phyloP scores from a whole-genome alignment of 1,139 yeast genomes.

The Hansenula lynferdii region DNA sequence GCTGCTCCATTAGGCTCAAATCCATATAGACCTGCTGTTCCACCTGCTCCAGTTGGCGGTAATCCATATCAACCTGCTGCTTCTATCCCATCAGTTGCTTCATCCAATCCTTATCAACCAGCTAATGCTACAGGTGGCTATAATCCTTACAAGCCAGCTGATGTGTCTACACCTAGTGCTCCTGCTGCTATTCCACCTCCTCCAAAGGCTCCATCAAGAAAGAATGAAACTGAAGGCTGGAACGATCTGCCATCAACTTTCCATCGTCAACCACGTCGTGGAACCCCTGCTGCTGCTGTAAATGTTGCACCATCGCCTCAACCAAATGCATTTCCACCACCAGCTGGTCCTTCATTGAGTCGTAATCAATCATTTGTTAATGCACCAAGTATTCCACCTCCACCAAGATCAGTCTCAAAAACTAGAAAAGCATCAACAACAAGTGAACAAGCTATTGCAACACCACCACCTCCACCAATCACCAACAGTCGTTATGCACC shows the following conservation, averaged over 20 bases:
- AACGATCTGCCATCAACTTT: slow-evolving; percentile 82
- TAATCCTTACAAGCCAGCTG: too few relatives aligned
- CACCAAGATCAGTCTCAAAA: slow-evolving; percentile 24
- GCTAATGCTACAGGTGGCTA: too few relatives aligned
- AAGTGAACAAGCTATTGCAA: slow-evolving; percentile 8
- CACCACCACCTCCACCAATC: slow-evolving; percentile 16
- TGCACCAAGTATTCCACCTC: slow-evolving; percentile 25
- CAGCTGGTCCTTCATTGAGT: slow-evolving; percentile 22
- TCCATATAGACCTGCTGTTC: slow-evolving; percentile 13
- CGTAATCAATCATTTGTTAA: slow-evolving; percentile 20
- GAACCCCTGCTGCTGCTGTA: slow-evolving; percentile 44
- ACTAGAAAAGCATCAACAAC: slow-evolving; percentile 17
- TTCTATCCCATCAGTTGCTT: slow-evolving; percentile 10
- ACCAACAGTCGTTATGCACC: slow-evolving; percentile 19
- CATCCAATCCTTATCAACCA: slow-evolving; percentile 7
- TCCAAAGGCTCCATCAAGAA: slow-evolving; percentile 35
- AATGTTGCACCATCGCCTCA: slow-evolving; percentile 20
- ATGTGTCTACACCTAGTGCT: slow-evolving; percentile 2
- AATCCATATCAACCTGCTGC: slow-evolving; percentile 14
- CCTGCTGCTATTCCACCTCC: slow-evolving; percentile 19
- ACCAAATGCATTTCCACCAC: slow-evolving; percentile 6
- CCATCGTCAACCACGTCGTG: slow-evolving; percentile 49
- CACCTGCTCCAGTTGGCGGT: background rate
- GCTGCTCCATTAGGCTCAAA: background rate
- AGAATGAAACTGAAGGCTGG: slow-evolving; percentile 83